Base-by-base conservation (phyloP, 495 filamentous ascomycete genomes). In the Cercophora scortea region DNA sequence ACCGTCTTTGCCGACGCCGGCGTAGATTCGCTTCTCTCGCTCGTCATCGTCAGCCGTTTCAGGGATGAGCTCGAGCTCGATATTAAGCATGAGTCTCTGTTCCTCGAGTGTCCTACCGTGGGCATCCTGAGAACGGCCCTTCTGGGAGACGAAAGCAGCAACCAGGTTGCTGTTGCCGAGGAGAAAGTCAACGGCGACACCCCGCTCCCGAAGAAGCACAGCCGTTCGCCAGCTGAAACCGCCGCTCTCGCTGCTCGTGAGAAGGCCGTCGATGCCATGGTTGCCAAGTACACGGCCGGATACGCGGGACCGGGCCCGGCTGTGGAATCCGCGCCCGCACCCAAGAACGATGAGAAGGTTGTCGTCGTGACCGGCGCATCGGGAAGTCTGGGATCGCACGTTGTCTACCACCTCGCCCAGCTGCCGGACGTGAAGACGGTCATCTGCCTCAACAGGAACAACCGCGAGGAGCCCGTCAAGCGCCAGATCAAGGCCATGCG, bases 1-100 rank as follows among this genome's bases (percentile, higher is more conserved):
- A 67, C 60, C 17, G 51, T 54, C 9, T 68, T 78, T 42, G 56
- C 64, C 4, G 70, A 76, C 39, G 47, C 68, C 3, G 76, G 76
- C 32, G 60, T 78, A 16, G 76, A 79, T 45, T 77, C 73, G 0
- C 64, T 79, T 2, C 55, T 77, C 55, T 68, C 69, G 11, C 59
- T 79, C 10, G 64, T 65, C 9, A 63, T 79, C 45, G 53, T 50
- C 32, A 65, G 69, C 46, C 57, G 71, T 17, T 63, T 76, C 39
- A 59, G 67, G 6, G 71, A 75, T 15, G 71, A 79, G 47, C 60
- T 78, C 38, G 64, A 66, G 16, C 35, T 81, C 59, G 69, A 74
- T 36, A 48, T 83, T 4, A 10, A 16, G n/a, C n/a, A 16, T 4
- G 41, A 43, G n/a, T 54, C 58, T 8, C 67, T 77, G 68, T 25